Conservation (phyloP, 345 rosid species). For the Eucalyptus tenuipes region DNA sequence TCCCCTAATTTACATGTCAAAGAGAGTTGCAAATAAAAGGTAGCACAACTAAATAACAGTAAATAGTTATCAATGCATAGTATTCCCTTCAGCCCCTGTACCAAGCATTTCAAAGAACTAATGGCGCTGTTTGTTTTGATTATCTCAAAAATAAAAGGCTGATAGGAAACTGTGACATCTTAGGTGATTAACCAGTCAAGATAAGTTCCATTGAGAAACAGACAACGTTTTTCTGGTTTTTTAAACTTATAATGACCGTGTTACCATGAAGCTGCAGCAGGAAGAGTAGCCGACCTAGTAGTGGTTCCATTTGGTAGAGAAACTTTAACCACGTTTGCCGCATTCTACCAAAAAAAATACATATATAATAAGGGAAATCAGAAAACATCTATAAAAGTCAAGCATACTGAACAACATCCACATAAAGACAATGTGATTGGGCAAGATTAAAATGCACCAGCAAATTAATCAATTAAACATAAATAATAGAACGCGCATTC, state of each 20-base stretch:
- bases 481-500: background rate
- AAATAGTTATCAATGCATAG: background rate
- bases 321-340: slow-evolving; percentile 16
- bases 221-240: background rate
- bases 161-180: slow-evolving; percentile 54
- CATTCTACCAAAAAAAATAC: slow-evolving; percentile 21
- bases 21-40: background rate
- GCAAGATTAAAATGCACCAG: background rate
- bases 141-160: slow-evolving; percentile 7
- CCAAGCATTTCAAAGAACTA: background rate
- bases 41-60: background rate
- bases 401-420: background rate
- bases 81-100: background rate
- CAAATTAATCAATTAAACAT: background rate
- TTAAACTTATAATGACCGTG: background rate
- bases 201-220: slow-evolving; percentile 8
- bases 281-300: slow-evolving; percentile 48
- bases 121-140: background rate
- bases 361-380: background rate
- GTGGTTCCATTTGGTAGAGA: slow-evolving; percentile 59
- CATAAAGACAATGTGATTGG: background rate
- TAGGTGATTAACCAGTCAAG: slow-evolving; percentile 2
- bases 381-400: background rate
- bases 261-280: slow-evolving; percentile 92
- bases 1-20: slow-evolving; percentile 22